Evolutionary conservation across 164 flowering plant species (phyloP), one percentile per base, ranked within the genome.

Genomic region (Vitis vinifera): DNA sequence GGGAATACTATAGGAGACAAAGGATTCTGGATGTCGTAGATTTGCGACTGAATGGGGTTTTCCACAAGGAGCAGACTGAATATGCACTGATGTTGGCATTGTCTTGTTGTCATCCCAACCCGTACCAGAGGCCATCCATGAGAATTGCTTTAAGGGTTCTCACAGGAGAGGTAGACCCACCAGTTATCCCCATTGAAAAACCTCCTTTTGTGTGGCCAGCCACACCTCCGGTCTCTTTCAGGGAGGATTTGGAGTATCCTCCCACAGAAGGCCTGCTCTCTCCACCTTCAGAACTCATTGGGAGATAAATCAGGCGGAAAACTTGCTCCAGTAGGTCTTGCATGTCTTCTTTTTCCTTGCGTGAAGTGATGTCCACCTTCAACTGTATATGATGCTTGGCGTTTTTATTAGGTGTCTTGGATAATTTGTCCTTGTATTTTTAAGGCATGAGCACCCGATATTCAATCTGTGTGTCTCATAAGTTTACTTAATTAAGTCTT

Each of bases 31-130:
- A 74, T 13, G 83, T 78, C 0, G 80, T 77, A 0, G 88, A 85
- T 72, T 11, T 29, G 7, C 63, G 71, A n/a, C 59, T 87, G 75
- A 47, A 70, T 0, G 79, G 75, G 3, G 55, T 73, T 0, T 71
- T 73, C 10, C 37, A 71, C 10, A 44, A 72, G 69, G 78, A 73
- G 14, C 81, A 84, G 37, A 71, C 66, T 60, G 81, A 76, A 30
- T 19, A 71, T 9, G 52, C 72, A 59, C 73, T 87, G 0, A 13
- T 70, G 47, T 30, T 87, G 66, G 88, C 86, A 19, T 71, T 87
- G 67, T 81, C 86, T n/a, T 85, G 91, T 61, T 87, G 88, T 63
- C 86, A 84, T 66, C 89, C 91, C 4, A 79, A 86, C 59, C 90
- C 89, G 8, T n/a, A 73, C 56, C 17, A 74, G 17, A 80, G 94